phyloP scores from a whole-genome alignment of 2,329 filamentous ascomycete species.

The Calonectria pteridis region DNA sequence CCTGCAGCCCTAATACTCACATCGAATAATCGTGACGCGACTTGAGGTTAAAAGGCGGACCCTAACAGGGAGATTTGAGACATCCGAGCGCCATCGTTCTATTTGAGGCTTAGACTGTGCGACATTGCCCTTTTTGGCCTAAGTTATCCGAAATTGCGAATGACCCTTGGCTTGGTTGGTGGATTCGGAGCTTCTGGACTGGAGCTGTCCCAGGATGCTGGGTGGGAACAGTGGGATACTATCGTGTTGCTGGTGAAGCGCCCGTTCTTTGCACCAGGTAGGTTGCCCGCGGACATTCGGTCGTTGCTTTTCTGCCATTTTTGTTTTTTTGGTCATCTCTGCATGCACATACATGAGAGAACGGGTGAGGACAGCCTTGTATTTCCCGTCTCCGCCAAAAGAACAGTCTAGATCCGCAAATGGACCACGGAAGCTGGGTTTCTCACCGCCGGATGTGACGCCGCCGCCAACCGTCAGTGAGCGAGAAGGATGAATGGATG shows the following conservation, averaged over 20 bases:
- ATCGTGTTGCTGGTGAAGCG: background rate
- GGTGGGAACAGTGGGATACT: slow-evolving; percentile 9
- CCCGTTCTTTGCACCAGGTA: background rate
- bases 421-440: slow-evolving; percentile 14
- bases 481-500: slow-evolving; percentile 36
- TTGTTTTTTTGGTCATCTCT: background rate
- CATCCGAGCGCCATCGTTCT: slow-evolving; percentile 15
- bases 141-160: background rate
- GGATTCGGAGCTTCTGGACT: background rate
- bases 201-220: slow-evolving; percentile 17
- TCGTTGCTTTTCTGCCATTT: background rate
- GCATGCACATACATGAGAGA: slow-evolving; percentile 1
- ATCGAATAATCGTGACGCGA: slow-evolving; percentile 12
- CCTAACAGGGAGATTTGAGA: slow-evolving; percentile 16
- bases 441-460: slow-evolving; percentile 40
- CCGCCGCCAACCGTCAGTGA: slow-evolving; percentile 30
- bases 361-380: slow-evolving; percentile 25
- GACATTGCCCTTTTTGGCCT: slow-evolving; percentile 17
- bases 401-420: slow-evolving; percentile 19
- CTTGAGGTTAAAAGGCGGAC: slow-evolving; percentile 24
- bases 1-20: slow-evolving; percentile 24
- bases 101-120: slow-evolving; percentile 10
- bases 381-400: slow-evolving; percentile 12
- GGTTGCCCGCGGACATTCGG: background rate
- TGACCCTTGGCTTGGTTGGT: slow-evolving; percentile 15